Evolutionary conservation across 495 filamentous ascomycete species (phyloP).

Genomic region (Aeminium ludgeri): DNA sequence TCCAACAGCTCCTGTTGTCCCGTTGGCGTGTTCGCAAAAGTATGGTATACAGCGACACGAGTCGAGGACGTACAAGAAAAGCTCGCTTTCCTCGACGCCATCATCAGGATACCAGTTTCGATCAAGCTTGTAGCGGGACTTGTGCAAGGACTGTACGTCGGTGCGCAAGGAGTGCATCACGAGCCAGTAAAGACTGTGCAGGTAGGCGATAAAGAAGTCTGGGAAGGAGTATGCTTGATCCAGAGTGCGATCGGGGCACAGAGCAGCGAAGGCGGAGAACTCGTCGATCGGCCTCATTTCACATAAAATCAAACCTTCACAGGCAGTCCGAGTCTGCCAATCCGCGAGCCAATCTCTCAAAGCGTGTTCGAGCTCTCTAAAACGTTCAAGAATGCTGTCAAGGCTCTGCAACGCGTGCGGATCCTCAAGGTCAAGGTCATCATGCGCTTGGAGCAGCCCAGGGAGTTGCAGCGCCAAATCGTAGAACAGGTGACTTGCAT

Average conservation of each 20-base stretch:
- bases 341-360: conserved; percentile 7
- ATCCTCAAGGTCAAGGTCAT: conserved; percentile 1
- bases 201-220: conserved; percentile 10
- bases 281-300: conserved; percentile 8
- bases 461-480: conserved; percentile 11
- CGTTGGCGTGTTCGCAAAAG: conserved; percentile 13
- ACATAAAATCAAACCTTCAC: neutral
- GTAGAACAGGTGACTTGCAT: conserved; percentile 9
- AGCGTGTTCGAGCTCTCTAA: neutral
- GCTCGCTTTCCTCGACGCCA: conserved; percentile 7
- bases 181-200: conserved; percentile 14
- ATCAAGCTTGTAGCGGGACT: conserved; percentile 2
- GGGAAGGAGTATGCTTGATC: conserved; percentile 8
- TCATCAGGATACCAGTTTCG: conserved; percentile 5
- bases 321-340: conserved; percentile 3
- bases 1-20: conserved; percentile 8
- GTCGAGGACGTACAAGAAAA: conserved; percentile 5
- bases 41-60: conserved; percentile 11
- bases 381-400: conserved; percentile 3
- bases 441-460: conserved; percentile 6
- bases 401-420: neutral
- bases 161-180: conserved; percentile 7
- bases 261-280: conserved; percentile 6
- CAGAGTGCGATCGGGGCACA: conserved; percentile 9
- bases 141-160: conserved; percentile 7